A percentile compares a stretch with the other conserved stretches of the same genome.
These are phyloP conservation scores for Rubia tinctorum DNA, from an alignment of 305 asterid species.

Conservation along the genomic window DNA sequence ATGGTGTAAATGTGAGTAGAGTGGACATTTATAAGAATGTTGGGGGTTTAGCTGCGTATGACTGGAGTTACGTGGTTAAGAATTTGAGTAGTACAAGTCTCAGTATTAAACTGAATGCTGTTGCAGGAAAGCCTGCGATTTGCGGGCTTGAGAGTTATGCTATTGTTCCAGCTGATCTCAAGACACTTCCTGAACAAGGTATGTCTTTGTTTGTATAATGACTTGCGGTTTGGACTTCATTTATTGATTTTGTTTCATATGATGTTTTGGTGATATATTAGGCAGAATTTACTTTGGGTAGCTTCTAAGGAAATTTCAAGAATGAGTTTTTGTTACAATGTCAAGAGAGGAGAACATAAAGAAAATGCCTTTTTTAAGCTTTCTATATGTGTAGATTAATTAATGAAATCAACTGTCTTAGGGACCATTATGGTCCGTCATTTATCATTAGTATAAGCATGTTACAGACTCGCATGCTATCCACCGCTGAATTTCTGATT, in stretches of 20 bases:
- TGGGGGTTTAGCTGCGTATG: conserved; percentile 85
- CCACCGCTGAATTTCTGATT: neutral
- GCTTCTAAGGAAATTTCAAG: neutral
- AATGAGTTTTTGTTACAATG: neutral
- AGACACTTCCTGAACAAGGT: conserved; percentile 86
- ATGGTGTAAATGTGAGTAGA: conserved; percentile 63
- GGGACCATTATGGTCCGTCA: neutral
- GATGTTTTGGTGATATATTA: neutral
- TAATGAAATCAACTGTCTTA: neutral
- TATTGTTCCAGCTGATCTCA: conserved; percentile 76
- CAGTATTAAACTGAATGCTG: no score
- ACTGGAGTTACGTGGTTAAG: conserved; percentile 75
- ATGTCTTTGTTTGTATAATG: conserved; percentile 8
- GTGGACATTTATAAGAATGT: conserved; percentile 72
- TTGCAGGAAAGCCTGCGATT: no score
- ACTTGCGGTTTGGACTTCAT: neutral
- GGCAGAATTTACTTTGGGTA: neutral
- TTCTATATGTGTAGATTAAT: neutral
- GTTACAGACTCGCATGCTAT: neutral
- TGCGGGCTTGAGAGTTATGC: conserved; percentile 98
- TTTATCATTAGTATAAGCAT: neutral
- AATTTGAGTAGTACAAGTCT: conserved; percentile 68
- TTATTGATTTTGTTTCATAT: neutral
- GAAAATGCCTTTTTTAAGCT: neutral
- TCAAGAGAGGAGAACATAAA: neutral